Conservation (phyloP, 2,329 filamentous ascomycete species). For the Epichloe brachyelytri region DNA sequence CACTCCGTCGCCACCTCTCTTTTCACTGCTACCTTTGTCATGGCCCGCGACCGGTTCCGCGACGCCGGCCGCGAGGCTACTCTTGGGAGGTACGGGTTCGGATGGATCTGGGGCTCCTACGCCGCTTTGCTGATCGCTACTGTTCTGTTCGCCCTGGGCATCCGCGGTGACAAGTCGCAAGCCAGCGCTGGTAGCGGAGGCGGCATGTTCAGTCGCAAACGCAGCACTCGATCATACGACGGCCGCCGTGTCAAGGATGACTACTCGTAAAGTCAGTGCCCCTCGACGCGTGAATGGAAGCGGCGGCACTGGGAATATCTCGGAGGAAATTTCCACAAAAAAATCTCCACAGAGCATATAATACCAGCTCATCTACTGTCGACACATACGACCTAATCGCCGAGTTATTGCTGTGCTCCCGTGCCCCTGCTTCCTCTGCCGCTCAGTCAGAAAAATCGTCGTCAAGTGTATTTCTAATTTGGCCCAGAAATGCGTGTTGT, state of each 20-base stretch:
- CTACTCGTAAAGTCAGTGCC: slow-evolving; percentile 35
- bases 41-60: slow-evolving; percentile 54
- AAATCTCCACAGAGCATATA: too few relatives aligned
- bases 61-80: slow-evolving; percentile 39
- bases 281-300: not conserved
- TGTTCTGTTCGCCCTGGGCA: slow-evolving; percentile 53
- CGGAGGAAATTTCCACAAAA: not conserved
- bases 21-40: slow-evolving; percentile 64
- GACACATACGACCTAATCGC: too few relatives aligned
- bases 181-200: slow-evolving; percentile 12
- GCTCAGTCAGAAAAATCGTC: too few relatives aligned
- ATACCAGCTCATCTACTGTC: too few relatives aligned
- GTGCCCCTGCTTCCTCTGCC: too few relatives aligned
- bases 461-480: too few relatives aligned
- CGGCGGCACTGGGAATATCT: not conserved
- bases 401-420: too few relatives aligned
- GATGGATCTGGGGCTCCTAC: slow-evolving; percentile 64
- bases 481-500: too few relatives aligned
- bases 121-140: slow-evolving; percentile 52
- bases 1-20: slow-evolving; percentile 52
- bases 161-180: slow-evolving; percentile 33
- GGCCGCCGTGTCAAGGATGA: slow-evolving; percentile 57
- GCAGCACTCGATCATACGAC: slow-evolving; percentile 25
- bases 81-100: slow-evolving; percentile 58
- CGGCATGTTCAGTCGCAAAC: slow-evolving; percentile 15